Percentiles rank a stretch among this genome's conserved stretches.
Evolutionary conservation across 768 basidiomycete genomes (phyloP).

Genomic region (Kwoniella dejecticola): DNA sequence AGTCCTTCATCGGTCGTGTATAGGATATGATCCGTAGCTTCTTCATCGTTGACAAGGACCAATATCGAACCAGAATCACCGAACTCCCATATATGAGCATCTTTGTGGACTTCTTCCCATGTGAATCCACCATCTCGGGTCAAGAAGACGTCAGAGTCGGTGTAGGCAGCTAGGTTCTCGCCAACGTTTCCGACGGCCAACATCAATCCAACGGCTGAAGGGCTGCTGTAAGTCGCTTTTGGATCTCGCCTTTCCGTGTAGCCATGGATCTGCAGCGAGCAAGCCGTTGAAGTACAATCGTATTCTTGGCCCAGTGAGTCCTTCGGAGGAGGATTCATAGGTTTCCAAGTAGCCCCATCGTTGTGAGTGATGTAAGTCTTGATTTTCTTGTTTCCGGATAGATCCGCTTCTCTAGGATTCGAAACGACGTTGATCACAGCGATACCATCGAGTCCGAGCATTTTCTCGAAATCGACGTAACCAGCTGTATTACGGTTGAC

Average conservation of each 20-base stretch:
- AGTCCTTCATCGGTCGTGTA: slow-evolving; percentile 89
- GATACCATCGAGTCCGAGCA: slow-evolving; percentile 92
- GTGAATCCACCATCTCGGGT: slow-evolving; percentile 95
- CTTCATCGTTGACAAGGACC: slow-evolving; percentile 93
- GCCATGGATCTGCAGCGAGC: slow-evolving; percentile 87
- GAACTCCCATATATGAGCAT: slow-evolving; percentile 96
- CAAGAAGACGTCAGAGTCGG: slow-evolving; percentile 90
- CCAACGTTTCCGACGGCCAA: slow-evolving; percentile 98
- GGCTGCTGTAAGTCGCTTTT: slow-evolving; percentile 88
- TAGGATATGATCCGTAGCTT: slow-evolving; percentile 81
- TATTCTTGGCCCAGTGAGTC: slow-evolving; percentile 79
- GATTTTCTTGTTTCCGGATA: slow-evolving; percentile 72
- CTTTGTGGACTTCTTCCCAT: slow-evolving; percentile 98
- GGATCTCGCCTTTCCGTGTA: slow-evolving; percentile 91
- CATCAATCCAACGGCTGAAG: slow-evolving; percentile 79
- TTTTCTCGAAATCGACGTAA: slow-evolving; percentile 97
- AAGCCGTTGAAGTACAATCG: slow-evolving; percentile 69
- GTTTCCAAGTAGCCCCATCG: slow-evolving; percentile 92
- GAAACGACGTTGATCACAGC: slow-evolving; percentile 87
- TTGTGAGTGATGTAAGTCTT: slow-evolving; percentile 93
- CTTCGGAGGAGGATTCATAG: slow-evolving; percentile 68
- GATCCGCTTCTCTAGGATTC: slow-evolving; percentile 72
- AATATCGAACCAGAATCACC: slow-evolving; percentile 95
- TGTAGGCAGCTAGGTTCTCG: slow-evolving; percentile 73
- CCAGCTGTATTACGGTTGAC: slow-evolving; percentile 87